Evolutionary conservation across 2,329 filamentous ascomycete species (phyloP), one percentile per base, ranked within the genome.

Genomic region (Monosporascus ibericus): DNA sequence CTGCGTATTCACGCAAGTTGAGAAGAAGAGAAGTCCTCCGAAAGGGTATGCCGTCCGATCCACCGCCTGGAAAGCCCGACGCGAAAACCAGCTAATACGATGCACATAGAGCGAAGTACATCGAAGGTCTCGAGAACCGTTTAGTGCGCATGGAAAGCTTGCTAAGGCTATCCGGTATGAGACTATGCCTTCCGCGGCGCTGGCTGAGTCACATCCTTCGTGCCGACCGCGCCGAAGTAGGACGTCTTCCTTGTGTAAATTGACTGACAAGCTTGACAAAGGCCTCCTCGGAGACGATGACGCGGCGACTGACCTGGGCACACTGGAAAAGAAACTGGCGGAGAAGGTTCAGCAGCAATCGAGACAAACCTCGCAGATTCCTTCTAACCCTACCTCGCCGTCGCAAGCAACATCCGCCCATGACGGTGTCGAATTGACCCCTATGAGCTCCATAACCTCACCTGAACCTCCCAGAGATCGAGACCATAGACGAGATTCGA

Each of bases 11-110:
- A 97, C 94, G 1, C 91, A 96, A 68, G 92, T 97, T 38, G 94
- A 99, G 75, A 99, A 99, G 84, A 99, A 99, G 79, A 83, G 94
- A 54, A 94, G 88, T 70, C 92, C 94, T 50, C 94, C 92, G 1
- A 99, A 97, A 78, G 92, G 94, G 91, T 95, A 80, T 60, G 81
- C 27, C 47, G 22, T 25, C 39, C 52, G 27, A 50, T 22, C 48
- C 37, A 34, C 48, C 37, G 8, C 49, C 34, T 53, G 15, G 30
- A 44, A 48, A 55, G 46, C 57, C 20, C 20, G 22, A 42, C 18
- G 36, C 8, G 24, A 42, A 20, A 22, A 34, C 46, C 46, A 49
- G 37, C 55, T 55, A 42, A 55, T 50, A 51, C 48, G 27, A 48
- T 37, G 14, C 17, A 20, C 44, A 2, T 56, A 95, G 90, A 54